Conservation (phyloP, 1,284 basidiomycete genomes). For the Kalmanozyma brasiliensis region DNA sequence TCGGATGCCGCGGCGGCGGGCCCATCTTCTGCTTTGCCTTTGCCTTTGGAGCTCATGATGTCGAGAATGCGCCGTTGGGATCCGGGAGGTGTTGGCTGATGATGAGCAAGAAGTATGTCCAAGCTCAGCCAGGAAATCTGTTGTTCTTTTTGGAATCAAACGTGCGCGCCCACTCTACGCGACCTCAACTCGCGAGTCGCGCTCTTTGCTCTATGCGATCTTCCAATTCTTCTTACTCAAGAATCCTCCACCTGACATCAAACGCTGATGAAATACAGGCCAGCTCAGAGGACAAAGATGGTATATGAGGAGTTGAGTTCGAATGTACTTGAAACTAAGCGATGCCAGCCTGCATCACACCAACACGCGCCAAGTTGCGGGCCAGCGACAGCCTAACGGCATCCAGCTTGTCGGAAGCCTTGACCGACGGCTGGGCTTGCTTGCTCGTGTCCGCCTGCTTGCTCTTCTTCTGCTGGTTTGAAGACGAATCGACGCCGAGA, state of each 20-base stretch:
- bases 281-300: too few species aligned
- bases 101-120: not conserved
- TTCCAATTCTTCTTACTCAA: not conserved
- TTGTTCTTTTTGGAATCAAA: slow-evolving; percentile 29
- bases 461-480: slow-evolving; percentile 6
- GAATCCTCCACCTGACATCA: not conserved
- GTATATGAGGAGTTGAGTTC: not conserved
- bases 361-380: slow-evolving; percentile 51
- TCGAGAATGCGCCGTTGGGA: too few species aligned
- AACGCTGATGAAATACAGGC: too few species aligned
- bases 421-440: slow-evolving; percentile 11
- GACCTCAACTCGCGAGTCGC: slow-evolving; percentile 16
- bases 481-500: slow-evolving; percentile 22
- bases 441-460: slow-evolving; percentile 3
- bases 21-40: slow-evolving; percentile 40
- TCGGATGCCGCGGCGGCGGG: slow-evolving; percentile 9
- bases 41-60: slow-evolving; percentile 39
- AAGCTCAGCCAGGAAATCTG: slow-evolving; percentile 19
- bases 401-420: slow-evolving; percentile 49
- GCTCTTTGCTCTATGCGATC: not conserved
- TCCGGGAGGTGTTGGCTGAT: too few species aligned
- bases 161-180: slow-evolving; percentile 25
- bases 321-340: slow-evolving; percentile 7
- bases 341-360: slow-evolving; percentile 44
- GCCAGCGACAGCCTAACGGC: slow-evolving; percentile 51